Conservation (phyloP, 2,329 filamentous ascomycete species). For the Colletotrichum plurivorum region DNA sequence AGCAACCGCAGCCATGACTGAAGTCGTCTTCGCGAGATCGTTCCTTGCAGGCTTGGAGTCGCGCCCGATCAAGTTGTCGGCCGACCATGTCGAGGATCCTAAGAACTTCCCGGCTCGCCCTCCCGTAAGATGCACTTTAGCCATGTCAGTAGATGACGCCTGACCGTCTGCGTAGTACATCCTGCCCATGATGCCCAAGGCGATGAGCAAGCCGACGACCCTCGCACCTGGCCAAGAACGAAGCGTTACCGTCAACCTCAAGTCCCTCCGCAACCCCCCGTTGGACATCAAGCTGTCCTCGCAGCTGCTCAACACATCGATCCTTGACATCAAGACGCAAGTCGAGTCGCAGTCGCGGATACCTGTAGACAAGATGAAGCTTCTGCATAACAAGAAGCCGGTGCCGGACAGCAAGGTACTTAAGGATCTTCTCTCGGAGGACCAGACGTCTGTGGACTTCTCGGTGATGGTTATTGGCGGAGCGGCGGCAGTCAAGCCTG, state of each 20-base stretch:
- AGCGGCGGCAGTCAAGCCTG: slow-evolving; percentile 60
- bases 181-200: slow-evolving; percentile 76
- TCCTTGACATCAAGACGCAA: slow-evolving; percentile 82
- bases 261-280: slow-evolving; percentile 82
- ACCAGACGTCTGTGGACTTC: slow-evolving; percentile 76
- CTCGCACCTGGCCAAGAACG: slow-evolving; percentile 67
- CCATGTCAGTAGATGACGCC: slow-evolving; percentile 24
- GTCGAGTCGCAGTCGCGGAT: slow-evolving; percentile 76
- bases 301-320: slow-evolving; percentile 76
- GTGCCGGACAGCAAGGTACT: slow-evolving; percentile 83
- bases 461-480: slow-evolving; percentile 91
- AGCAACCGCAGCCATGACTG: slow-evolving; percentile 72
- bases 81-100: slow-evolving; percentile 92
- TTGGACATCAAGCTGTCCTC: slow-evolving; percentile 77
- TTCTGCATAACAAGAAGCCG: slow-evolving; percentile 91
- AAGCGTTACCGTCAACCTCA: slow-evolving; percentile 73
- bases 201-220: slow-evolving; percentile 65
- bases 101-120: slow-evolving; percentile 81
- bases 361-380: slow-evolving; percentile 83
- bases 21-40: slow-evolving; percentile 85
- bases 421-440: slow-evolving; percentile 76
- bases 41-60: slow-evolving; percentile 87
- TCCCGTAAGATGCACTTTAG: slow-evolving; percentile 71
- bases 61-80: slow-evolving; percentile 83
- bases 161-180: slow-evolving; percentile 68